These are phyloP conservation scores for Cetradonia linearis DNA, from an alignment of 495 filamentous ascomycete species.

Conservation along the genomic window DNA sequence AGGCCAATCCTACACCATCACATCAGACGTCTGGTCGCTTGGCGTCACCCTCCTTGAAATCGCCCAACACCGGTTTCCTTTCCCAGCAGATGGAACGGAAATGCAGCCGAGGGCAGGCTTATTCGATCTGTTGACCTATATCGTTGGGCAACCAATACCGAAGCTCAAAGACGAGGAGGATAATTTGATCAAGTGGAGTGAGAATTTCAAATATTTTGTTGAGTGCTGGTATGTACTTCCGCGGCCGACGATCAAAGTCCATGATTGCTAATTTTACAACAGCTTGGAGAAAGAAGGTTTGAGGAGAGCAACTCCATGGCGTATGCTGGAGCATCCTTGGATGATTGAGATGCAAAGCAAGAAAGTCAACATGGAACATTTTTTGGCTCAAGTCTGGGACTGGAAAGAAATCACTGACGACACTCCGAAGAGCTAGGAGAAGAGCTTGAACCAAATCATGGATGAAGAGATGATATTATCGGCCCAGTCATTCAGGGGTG, in stretches of 20 bases:
- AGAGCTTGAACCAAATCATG: neutral
- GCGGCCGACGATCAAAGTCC: neutral
- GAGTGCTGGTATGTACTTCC: slow-evolving; percentile 82
- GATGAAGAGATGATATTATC: neutral
- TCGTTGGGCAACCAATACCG: slow-evolving; percentile 89
- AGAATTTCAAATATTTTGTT: slow-evolving; percentile 97
- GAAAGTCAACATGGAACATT: slow-evolving; percentile 92
- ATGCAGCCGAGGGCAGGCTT: slow-evolving; percentile 77
- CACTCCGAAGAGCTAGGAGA: neutral
- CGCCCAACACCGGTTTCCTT: slow-evolving; percentile 94
- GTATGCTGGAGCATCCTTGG: slow-evolving; percentile 99
- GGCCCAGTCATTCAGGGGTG: neutral
- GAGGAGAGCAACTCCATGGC: slow-evolving; percentile 86
- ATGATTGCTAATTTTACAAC: slow-evolving; percentile 11
- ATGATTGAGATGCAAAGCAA: slow-evolving; percentile 91
- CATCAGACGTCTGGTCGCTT: slow-evolving; percentile 93
- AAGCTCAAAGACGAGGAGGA: slow-evolving; percentile 90
- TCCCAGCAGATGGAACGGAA: slow-evolving; percentile 91
- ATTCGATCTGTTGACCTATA: slow-evolving; percentile 93
- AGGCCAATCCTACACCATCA: slow-evolving; percentile 95
- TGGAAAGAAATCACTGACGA: slow-evolving; percentile 50
- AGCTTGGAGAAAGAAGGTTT: slow-evolving; percentile 89
- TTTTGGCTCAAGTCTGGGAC: slow-evolving; percentile 87
- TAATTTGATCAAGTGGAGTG: slow-evolving; percentile 75
- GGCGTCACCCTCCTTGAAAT: slow-evolving; percentile 95